Evolutionary conservation across 345 rosid genomes (phyloP), one percentile per base, ranked within the genome.

Genomic region (Salix brachista): DNA sequence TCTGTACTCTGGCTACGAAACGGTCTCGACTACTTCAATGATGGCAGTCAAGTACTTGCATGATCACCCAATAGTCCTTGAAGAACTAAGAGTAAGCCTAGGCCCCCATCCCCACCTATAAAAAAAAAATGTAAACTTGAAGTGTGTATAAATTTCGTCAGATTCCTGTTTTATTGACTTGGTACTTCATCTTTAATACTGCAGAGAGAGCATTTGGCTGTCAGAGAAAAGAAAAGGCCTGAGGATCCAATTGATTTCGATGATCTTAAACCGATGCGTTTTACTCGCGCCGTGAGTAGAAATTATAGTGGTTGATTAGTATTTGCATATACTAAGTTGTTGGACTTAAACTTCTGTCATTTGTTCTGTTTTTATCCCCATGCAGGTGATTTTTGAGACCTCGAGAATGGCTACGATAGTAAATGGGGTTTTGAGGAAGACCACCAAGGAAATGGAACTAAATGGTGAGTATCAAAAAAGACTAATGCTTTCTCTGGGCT

Each of bases 381-480:
- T 75, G 74, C 81, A 92, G 97, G 94, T 91, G 76, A 89, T 91
- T 12, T 84, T 82, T 71, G 96, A 92, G 87, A 91, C 97, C 58
- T 91, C 91, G 65, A 89, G 96, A 83, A 80, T 92, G 81, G 97
- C 96, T 75, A 89, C 97, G 8, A 74, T 91, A 46, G 92, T 91
- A 36, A 92, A 92, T 77, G 97, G 97, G 30, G 94, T 92, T 73
- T 67, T 92, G 74, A 91, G 97, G 87, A 88, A 92, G 78, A 88
- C 94, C 8, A 91, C 91, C 67, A 73, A 77, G 75, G 92, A 92
- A 69, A 75, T 90, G 73, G 92, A 91, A 82, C 70, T 92, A 44
- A 85, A 88, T 64, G 93, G 97, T 89, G 70, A 44, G 76, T 34
- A 4, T 11, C 10, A 13, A 19, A 56, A 30, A 50, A 60, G 52